Evolutionary conservation across 768 basidiomycete species (phyloP).

Genomic region (Russula brevipes): DNA sequence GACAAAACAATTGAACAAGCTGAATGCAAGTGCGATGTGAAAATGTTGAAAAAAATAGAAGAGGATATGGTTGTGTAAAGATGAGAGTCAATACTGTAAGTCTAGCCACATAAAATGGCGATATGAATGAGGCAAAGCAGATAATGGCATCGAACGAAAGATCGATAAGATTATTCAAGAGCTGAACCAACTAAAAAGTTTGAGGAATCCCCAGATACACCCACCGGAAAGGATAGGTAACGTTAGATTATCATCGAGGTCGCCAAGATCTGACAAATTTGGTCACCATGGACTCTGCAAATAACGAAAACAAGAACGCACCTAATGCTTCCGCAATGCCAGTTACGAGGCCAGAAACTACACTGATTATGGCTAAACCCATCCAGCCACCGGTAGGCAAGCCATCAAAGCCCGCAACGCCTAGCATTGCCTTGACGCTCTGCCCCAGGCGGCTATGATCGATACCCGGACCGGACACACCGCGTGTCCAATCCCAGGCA

Average conservation of each 20-base stretch:
- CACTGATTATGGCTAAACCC: constrained; percentile 52
- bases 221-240: constrained; percentile 84
- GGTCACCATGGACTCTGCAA: neutral
- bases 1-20: neutral
- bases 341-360: constrained; percentile 70
- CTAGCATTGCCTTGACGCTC: constrained; percentile 30
- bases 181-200: constrained; percentile 36
- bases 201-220: constrained; percentile 53
- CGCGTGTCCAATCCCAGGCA: constrained; percentile 55
- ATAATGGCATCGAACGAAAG: neutral
- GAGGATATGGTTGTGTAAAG: neutral
- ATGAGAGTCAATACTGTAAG: constrained; percentile 2
- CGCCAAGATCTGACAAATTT: constrained; percentile 61
- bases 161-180: constrained; percentile 6
- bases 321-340: constrained; percentile 88
- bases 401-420: constrained; percentile 21
- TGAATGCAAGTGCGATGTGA: neutral
- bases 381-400: constrained; percentile 37
- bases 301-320: constrained; percentile 36
- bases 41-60: neutral
- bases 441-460: constrained; percentile 25
- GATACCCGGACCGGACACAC: constrained; percentile 36
- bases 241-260: constrained; percentile 84
- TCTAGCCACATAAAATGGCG: constrained; percentile 6
- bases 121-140: neutral